phyloP scores from a whole-genome alignment of 1,284 basidiomycete species.

The Megacollybia platyphylla region DNA sequence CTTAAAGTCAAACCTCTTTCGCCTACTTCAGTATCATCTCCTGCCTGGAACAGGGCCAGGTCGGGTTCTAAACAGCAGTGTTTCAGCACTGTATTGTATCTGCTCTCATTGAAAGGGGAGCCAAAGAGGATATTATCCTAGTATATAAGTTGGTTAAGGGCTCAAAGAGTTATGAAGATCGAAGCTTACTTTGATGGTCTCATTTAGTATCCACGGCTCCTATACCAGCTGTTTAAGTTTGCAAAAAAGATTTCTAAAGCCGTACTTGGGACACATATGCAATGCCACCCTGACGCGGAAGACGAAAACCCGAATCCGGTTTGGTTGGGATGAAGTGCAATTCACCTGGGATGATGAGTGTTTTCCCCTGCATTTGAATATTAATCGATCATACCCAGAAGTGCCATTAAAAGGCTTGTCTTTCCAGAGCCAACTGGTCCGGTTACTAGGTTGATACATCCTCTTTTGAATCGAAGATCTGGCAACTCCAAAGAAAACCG shows the following conservation, averaged over 20 bases:
- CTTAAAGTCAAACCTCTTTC: conserved; percentile 34
- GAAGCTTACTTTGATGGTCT: conserved; percentile 23
- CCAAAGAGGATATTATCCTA: conserved; percentile 62
- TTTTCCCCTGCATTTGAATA: not conserved
- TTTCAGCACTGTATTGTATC: conserved; percentile 58
- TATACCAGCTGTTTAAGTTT: conserved; percentile 24
- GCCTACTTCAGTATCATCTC: conserved; percentile 60
- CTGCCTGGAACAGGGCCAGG: conserved; percentile 49
- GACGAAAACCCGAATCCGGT: conserved; percentile 46
- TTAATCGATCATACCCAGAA: conserved; percentile 1
- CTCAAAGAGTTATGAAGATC: conserved; percentile 28
- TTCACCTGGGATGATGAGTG: conserved; percentile 21
- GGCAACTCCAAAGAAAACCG: conserved; percentile 36
- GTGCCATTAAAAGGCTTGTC: conserved; percentile 28
- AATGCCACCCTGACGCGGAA: conserved; percentile 54
- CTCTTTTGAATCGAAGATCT: conserved; percentile 41
- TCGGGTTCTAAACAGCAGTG: conserved; percentile 49
- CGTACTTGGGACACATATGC: conserved; percentile 43
- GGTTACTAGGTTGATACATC: conserved; percentile 46
- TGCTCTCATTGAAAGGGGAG: conserved; percentile 41
- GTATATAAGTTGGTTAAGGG: conserved; percentile 26
- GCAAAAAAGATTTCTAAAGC: no score
- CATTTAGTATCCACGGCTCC: conserved; percentile 65
- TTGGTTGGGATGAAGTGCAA: conserved; percentile 47
- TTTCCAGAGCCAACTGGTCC: conserved; percentile 36